Conservation (phyloP, 495 filamentous ascomycete species). For the Neurospora sp. region DNA sequence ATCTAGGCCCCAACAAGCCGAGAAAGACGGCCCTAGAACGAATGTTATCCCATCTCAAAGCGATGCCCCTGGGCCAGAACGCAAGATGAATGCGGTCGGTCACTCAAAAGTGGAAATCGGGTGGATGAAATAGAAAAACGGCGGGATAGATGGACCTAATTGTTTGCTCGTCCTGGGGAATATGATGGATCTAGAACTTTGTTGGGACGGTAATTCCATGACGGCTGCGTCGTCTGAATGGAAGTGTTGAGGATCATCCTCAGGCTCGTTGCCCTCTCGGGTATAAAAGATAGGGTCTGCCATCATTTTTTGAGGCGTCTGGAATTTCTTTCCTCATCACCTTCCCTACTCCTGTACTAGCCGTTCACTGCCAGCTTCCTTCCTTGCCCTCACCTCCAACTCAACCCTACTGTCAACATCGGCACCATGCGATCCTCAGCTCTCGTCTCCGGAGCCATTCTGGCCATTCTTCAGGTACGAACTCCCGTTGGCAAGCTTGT, state of each 20-base stretch:
- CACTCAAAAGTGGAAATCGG: not conserved
- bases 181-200: not conserved
- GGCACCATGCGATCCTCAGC: not conserved
- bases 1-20: not conserved
- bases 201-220: not conserved
- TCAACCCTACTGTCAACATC: not conserved
- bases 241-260: not conserved
- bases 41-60: not conserved
- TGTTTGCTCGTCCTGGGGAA: not conserved
- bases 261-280: not conserved
- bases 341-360: not conserved
- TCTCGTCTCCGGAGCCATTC: not conserved
- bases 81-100: not conserved
- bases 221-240: not conserved
- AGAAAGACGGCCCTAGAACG: not conserved
- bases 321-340: not conserved
- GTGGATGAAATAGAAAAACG: not conserved
- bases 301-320: not conserved
- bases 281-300: not conserved
- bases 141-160: not conserved
- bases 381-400: not conserved
- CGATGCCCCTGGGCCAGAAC: not conserved
- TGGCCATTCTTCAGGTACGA: not conserved
- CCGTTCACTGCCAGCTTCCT: not conserved
- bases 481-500: not conserved